phyloP scores from a whole-genome alignment of 2,329 filamentous ascomycete species.

The Alternaria hordeiaustralica region DNA sequence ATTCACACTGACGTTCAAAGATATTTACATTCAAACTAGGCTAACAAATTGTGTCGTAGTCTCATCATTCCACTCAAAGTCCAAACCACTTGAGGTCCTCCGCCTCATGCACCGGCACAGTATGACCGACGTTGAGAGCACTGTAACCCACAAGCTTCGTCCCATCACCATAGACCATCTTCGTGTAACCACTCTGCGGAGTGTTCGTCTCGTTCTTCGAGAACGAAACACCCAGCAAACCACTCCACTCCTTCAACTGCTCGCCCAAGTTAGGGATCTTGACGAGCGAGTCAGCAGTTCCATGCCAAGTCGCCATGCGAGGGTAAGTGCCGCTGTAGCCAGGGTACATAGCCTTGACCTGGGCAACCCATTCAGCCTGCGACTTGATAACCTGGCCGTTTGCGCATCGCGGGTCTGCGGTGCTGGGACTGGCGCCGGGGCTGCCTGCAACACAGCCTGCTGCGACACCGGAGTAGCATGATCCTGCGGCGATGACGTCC shows the following conservation, averaged over 20 bases:
- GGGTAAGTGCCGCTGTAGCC: constrained; percentile 46
- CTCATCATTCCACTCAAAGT: background rate
- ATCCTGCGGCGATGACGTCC: constrained; percentile 34
- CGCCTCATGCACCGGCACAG: constrained; percentile 23
- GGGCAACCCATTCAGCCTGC: constrained; percentile 38
- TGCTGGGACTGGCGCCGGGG: constrained; percentile 43
- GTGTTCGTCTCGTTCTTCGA: constrained; percentile 26
- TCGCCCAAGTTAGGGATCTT: constrained; percentile 33
- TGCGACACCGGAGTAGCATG: constrained; percentile 36
- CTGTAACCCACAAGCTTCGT: constrained; percentile 33
- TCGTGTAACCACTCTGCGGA: constrained; percentile 31
- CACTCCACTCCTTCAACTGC: constrained; percentile 39
- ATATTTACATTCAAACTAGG: background rate
- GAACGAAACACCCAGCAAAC: constrained; percentile 26
- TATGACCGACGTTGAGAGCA: constrained; percentile 34
- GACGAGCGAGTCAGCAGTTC: constrained; percentile 43
- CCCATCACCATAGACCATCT: constrained; percentile 37
- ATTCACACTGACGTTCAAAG: no score
- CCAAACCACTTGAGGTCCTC: constrained; percentile 20
- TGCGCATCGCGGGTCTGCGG: constrained; percentile 29
- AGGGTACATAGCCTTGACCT: constrained; percentile 46
- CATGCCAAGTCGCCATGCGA: constrained; percentile 47
- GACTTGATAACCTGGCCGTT: constrained; percentile 25
- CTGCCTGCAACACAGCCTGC: constrained; percentile 49
- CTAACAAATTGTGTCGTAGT: background rate